Conservation (phyloP, 257 asterid species). For the Verbascum thapsus region DNA sequence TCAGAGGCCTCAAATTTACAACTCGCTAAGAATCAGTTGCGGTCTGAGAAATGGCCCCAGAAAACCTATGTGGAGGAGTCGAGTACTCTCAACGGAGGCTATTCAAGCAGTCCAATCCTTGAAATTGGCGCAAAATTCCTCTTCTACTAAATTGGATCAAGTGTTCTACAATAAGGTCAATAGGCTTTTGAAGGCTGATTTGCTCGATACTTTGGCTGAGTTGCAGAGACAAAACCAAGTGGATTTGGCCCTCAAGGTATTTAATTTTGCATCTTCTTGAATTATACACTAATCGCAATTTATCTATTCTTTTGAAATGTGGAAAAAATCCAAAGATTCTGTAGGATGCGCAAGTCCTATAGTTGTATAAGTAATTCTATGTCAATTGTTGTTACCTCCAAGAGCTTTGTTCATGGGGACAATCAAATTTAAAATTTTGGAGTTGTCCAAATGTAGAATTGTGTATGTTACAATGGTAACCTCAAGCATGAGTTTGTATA, state of each 20-base stretch:
- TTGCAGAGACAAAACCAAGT: conserved; percentile 72
- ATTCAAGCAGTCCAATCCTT: conserved; percentile 76
- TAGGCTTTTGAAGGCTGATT: conserved; percentile 74
- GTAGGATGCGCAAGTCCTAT: too few species aligned
- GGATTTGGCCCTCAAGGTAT: conserved; percentile 58
- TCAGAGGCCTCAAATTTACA: conserved; percentile 23
- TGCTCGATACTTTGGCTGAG: conserved; percentile 60
- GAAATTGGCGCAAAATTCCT: conserved; percentile 58
- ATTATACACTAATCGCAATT: too few species aligned
- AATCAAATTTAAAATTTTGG: too few species aligned
- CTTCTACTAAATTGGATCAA: conserved; percentile 41
- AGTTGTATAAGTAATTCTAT: too few species aligned
- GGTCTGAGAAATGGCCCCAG: conserved; percentile 71
- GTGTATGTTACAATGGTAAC: too few species aligned
- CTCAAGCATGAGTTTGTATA: too few species aligned
- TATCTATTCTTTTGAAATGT: too few species aligned
- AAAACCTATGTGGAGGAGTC: conserved; percentile 68
- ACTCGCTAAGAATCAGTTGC: conserved; percentile 34
- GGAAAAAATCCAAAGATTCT: too few species aligned
- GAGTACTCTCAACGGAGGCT: conserved; percentile 68
- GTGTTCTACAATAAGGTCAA: conserved; percentile 47
- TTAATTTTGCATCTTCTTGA: too few species aligned
- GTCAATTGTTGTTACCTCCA: too few species aligned
- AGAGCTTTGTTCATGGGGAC: too few species aligned
- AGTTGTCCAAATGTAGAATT: too few species aligned